Evolutionary conservation across 2,329 filamentous ascomycete genomes (phyloP).

Genomic region (Diaporthe citrichinensis): DNA sequence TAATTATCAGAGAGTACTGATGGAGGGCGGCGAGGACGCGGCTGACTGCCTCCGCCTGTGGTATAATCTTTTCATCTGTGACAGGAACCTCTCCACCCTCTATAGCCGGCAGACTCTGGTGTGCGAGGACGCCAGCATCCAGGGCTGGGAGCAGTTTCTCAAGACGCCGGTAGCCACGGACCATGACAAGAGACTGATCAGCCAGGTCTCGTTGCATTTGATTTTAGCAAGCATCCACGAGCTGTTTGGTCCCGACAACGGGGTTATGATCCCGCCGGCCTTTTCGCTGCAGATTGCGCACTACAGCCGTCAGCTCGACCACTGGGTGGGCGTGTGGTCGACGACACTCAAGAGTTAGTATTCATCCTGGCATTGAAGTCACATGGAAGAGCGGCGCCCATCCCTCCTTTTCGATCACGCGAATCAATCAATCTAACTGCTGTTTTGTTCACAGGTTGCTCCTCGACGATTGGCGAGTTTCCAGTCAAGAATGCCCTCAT

Average conservation of each 20-base stretch:
- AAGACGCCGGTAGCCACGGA: conserved; percentile 64
- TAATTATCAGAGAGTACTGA: conserved; percentile 57
- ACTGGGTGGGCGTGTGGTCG: conserved; percentile 56
- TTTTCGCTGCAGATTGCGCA: conserved; percentile 63
- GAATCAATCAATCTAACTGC: background rate
- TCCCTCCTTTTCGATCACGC: no score
- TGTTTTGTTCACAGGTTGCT: background rate
- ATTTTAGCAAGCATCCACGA: conserved; percentile 70
- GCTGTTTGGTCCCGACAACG: conserved; percentile 68
- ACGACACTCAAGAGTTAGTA: conserved; percentile 48
- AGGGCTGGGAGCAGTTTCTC: conserved; percentile 70
- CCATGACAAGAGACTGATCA: conserved; percentile 69
- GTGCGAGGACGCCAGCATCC: conserved; percentile 69
- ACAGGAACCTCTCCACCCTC: conserved; percentile 73
- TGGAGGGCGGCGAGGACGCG: conserved; percentile 57
- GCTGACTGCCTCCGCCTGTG: conserved; percentile 70
- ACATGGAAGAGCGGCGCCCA: background rate
- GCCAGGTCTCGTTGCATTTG: conserved; percentile 70
- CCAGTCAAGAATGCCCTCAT: conserved; percentile 51
- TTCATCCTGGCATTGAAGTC: conserved; percentile 37
- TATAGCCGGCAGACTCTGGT: conserved; percentile 72
- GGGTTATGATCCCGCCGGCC: conserved; percentile 63
- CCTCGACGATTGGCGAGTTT: conserved; percentile 48
- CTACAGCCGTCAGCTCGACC: conserved; percentile 52
- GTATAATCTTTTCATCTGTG: conserved; percentile 73